Evolutionary conservation across 352 stramenopile genomes (phyloP), one percentile per base, ranked within the genome.

Genomic region (Phytophthora pisi): DNA sequence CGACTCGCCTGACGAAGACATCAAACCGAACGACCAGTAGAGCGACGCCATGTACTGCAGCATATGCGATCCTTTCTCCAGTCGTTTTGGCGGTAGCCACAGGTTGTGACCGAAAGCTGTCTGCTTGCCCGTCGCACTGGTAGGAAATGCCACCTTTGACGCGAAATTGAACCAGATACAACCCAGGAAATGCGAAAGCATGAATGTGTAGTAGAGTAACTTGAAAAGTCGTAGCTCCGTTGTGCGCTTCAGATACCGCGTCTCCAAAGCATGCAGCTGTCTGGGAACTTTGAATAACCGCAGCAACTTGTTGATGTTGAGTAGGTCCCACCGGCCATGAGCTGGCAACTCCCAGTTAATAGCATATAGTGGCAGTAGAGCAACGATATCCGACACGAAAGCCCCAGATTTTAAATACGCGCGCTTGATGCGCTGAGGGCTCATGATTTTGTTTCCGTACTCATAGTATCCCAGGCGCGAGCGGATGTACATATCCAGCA

Each of bases 1-100:
- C 5, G 72, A 72, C 2, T 74, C 64, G 4, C 75, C 66, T 1
- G 79, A 88, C 1, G 72, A 72, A 5, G 77, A 82, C 63, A 88
- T 77, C 0, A 88, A 38, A 3, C 72, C 79, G 47, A 87, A 74
- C 1, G 77, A 78, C 81, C 81, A 90, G 46, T 80, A 89, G 4
- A 86, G 50, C 0, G 66, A 55, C 1, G 69, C 66, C 2, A 73
- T 50, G 47, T 87, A 89, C 55, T 89, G 73, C 23, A 66, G 26
- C 11, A 36, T 59, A 1, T 55, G 30, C 0, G 34, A 43, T 0
- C 57, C 64, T 28, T 70, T 16, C 42, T 77, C 62, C 15, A 85
- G 16, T 11, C 2, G 15, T 5, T 30, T 51, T 1, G 43, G 5
- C 5, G 43, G 43, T 3, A 51, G 10, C 43, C 43, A 51, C 5